Conservation (phyloP, 805 yeast species). For the Starmera dryadoides region DNA sequence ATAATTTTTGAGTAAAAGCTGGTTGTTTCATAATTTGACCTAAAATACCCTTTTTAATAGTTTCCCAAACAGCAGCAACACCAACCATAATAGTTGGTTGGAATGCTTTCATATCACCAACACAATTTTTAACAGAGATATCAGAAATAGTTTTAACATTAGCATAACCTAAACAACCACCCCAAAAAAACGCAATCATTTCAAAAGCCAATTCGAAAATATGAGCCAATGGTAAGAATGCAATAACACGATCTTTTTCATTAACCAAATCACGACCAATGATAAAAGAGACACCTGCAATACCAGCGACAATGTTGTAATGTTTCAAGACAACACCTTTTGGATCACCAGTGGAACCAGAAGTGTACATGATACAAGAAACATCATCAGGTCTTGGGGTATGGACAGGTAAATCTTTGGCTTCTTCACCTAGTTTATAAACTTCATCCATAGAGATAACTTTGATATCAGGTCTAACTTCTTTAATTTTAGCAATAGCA, state of each 20-base stretch:
- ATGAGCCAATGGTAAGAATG: slow-evolving; percentile 93
- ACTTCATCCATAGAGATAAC: slow-evolving; percentile 62
- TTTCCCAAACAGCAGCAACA: slow-evolving; percentile 98
- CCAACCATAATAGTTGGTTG: slow-evolving; percentile 95
- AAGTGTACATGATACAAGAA: slow-evolving; percentile 64
- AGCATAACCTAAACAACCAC: slow-evolving; percentile 84
- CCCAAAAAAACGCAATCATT: slow-evolving; percentile 78
- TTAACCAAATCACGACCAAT: slow-evolving; percentile 45
- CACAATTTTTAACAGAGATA: slow-evolving; percentile 72
- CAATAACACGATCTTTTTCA: slow-evolving; percentile 65
- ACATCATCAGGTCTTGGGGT: slow-evolving; percentile 43
- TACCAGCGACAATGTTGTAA: slow-evolving; percentile 67
- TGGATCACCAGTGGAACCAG: slow-evolving; percentile 76
- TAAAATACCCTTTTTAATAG: slow-evolving; percentile 85
- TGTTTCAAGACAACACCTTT: slow-evolving; percentile 71
- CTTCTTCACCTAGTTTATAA: slow-evolving; percentile 51
- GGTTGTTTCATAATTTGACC: slow-evolving; percentile 67
- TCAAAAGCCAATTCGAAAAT: slow-evolving; percentile 91
- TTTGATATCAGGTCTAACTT: slow-evolving; percentile 70
- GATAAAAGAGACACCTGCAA: slow-evolving; percentile 71
- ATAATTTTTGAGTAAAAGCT: slow-evolving; percentile 61
- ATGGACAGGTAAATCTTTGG: slow-evolving; percentile 28
- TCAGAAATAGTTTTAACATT: slow-evolving; percentile 87
- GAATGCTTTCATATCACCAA: slow-evolving; percentile 81
- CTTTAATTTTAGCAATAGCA: slow-evolving; percentile 52